Percentiles rank a stretch among this genome's conserved stretches.
These are phyloP conservation scores for Hypoxylon cercidicola DNA, from an alignment of 495 filamentous ascomycete species.

Conservation along the genomic window DNA sequence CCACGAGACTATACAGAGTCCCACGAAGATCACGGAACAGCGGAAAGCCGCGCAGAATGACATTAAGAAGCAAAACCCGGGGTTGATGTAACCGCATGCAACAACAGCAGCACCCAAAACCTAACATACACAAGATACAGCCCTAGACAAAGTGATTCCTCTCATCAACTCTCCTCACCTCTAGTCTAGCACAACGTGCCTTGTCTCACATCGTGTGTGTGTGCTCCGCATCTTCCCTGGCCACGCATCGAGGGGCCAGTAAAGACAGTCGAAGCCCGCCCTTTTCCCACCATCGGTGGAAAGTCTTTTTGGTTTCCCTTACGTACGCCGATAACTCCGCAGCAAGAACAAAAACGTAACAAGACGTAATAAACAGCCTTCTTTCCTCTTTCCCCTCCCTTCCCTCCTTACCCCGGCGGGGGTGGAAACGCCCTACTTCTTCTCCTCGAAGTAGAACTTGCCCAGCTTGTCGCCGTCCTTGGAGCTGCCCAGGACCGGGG, in stretches of 20 bases:
- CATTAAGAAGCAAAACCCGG: conserved; percentile 20
- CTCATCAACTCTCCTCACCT: background rate
- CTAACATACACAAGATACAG: conserved; percentile 13
- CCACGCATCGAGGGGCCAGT: background rate
- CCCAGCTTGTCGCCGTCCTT: conserved; percentile 56
- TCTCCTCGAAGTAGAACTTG: conserved; percentile 65
- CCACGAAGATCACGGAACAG: conserved; percentile 9
- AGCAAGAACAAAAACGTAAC: background rate
- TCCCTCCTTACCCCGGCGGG: background rate
- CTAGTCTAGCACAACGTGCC: background rate
- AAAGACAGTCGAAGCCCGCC: conserved; percentile 16
- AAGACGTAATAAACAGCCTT: background rate
- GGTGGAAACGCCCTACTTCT: conserved; percentile 43
- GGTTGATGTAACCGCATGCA: conserved; percentile 9
- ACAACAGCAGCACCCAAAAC: conserved; percentile 3
- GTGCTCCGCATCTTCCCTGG: background rate
- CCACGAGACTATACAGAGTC: too few species aligned
- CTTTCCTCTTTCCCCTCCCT: too few species aligned
- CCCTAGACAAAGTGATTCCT: background rate
- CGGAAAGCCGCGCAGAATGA: conserved; percentile 1
- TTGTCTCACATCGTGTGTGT: background rate
- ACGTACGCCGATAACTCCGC: conserved; percentile 35
- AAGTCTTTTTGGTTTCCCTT: conserved; percentile 8
- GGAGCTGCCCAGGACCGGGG: conserved; percentile 51
- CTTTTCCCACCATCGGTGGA: conserved; percentile 10